Base-by-base conservation (phyloP, 345 rosid genomes). In the Eucalyptus cloeziana region DNA sequence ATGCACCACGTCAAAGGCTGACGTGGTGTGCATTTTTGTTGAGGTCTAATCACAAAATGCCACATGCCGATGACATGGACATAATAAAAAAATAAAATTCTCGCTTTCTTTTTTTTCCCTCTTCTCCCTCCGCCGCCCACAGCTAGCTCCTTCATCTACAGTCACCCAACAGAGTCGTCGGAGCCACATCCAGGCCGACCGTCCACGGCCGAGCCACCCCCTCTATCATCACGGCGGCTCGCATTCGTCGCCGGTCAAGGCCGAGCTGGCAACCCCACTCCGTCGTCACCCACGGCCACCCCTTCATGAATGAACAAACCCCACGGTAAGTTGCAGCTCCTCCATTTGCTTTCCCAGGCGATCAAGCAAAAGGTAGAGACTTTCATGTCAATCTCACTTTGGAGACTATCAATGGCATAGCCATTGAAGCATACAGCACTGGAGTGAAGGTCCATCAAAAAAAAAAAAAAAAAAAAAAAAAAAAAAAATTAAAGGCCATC, bases 71-170 rank as follows among this genome's bases (percentile, higher is more conserved):
- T 52, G 24, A 52, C 25, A 7, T 25, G n/a, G 13, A 58, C 7
- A 58, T 58, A 15, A 50, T 58, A 58, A 13, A 58, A 25, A 10
- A 27, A 10, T 10, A 25, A 11, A 25, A 0, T 25, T 25, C 7
- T 58, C n/a, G 0, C n/a, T 25, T 5, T 24, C n/a, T 58, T 58
- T 58, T 25, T 25, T 10, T 0, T 10, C n/a, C 2, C 64, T 11
- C 15, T 58, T 58, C 67, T 58, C 67, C 67, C 58, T 3, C 0
- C 58, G 10, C 0, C 1, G 10, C 25, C 58, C 58, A 1, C 24
- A 52, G 4, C 10, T 4, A 52, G 10, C 67, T 25, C 15, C n/a
- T 25, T 15, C 67, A 58, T 10, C 3, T 25, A 15, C 15, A 25
- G n/a, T 25, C 14, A 25, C 58, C n/a, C n/a, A 12, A 7, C 6